These are phyloP conservation scores for Silene uniflora DNA, from an alignment of 148 eudicot species.

Conservation along the genomic window DNA sequence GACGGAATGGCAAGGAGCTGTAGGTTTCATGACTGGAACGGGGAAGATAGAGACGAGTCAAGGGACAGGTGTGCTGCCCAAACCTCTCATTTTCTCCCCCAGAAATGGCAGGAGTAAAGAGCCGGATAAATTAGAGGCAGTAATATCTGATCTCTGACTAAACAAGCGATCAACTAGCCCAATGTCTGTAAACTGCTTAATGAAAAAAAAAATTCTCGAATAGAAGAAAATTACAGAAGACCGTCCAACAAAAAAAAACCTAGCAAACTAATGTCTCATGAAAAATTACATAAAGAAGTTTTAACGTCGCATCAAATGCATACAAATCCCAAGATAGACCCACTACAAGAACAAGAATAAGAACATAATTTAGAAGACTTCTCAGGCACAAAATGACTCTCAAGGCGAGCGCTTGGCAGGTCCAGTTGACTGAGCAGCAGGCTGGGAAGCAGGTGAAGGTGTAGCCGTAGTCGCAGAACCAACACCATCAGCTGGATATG, in stretches of 20 bases:
- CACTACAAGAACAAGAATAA: background rate
- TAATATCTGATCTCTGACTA: background rate
- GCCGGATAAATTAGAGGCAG: too few relatives aligned
- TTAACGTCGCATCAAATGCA: slow-evolving; percentile 3
- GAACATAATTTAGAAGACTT: background rate
- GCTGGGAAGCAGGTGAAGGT: slow-evolving; percentile 41
- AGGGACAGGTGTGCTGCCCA: too few relatives aligned
- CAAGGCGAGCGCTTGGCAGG: slow-evolving; percentile 56
- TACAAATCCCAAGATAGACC: slow-evolving; percentile 19
- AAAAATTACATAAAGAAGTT: slow-evolving; percentile 14
- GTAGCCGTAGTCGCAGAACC: slow-evolving; percentile 35
- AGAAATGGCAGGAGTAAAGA: too few relatives aligned
- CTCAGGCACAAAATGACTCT: slow-evolving; percentile 21
- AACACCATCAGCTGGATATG: slow-evolving; percentile 54
- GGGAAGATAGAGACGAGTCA: too few relatives aligned
- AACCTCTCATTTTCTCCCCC: too few relatives aligned
- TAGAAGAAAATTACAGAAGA: background rate
- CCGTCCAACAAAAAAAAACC: slow-evolving; percentile 4
- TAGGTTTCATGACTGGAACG: too few relatives aligned
- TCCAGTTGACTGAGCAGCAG: slow-evolving; percentile 49
- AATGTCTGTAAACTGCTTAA: too few relatives aligned
- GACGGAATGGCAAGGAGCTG: too few relatives aligned
- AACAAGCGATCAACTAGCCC: too few relatives aligned
- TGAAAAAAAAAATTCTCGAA: background rate
- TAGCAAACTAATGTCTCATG: background rate